Evolutionary conservation across 768 basidiomycete genomes (phyloP).

Genomic region (Suillus discolor): DNA sequence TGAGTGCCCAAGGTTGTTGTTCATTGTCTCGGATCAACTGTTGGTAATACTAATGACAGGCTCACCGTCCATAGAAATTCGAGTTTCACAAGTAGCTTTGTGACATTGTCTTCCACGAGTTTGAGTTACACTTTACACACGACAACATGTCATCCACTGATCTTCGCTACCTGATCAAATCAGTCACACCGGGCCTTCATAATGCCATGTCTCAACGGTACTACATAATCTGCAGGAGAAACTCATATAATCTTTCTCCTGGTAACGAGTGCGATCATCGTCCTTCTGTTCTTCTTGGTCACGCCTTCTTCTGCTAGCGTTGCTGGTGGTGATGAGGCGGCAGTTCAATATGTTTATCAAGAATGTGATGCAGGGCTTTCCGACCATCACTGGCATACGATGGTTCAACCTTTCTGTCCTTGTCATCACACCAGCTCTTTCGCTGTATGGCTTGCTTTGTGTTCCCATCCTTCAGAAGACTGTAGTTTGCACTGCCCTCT

Average conservation of each 20-base stretch:
- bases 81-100: slow-evolving; percentile 4
- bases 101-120: slow-evolving; percentile 3
- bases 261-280: slow-evolving; percentile 14
- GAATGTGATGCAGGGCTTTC: slow-evolving; percentile 36
- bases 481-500: slow-evolving; percentile 59
- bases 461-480: slow-evolving; percentile 56
- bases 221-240: slow-evolving; percentile 4
- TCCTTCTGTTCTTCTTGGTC: slow-evolving; percentile 9
- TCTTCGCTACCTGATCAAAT: slow-evolving; percentile 4
- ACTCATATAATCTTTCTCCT: slow-evolving; percentile 24
- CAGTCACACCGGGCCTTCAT: slow-evolving; percentile 1
- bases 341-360: slow-evolving; percentile 20
- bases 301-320: slow-evolving; percentile 2
- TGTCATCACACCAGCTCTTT: slow-evolving; percentile 68
- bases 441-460: slow-evolving; percentile 65
- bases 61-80: not conserved
- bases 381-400: slow-evolving; percentile 55
- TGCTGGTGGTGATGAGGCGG: slow-evolving; percentile 1
- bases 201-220: slow-evolving; percentile 4
- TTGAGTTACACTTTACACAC: slow-evolving; percentile 8
- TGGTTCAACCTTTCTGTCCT: slow-evolving; percentile 82
- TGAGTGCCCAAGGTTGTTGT: not conserved
- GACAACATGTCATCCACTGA: not conserved
- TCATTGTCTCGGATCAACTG: slow-evolving; percentile 2
- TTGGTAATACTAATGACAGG: not conserved